Conservation (phyloP, 169 alveolate genomes). For the Besnoitia besnoiti region DNA sequence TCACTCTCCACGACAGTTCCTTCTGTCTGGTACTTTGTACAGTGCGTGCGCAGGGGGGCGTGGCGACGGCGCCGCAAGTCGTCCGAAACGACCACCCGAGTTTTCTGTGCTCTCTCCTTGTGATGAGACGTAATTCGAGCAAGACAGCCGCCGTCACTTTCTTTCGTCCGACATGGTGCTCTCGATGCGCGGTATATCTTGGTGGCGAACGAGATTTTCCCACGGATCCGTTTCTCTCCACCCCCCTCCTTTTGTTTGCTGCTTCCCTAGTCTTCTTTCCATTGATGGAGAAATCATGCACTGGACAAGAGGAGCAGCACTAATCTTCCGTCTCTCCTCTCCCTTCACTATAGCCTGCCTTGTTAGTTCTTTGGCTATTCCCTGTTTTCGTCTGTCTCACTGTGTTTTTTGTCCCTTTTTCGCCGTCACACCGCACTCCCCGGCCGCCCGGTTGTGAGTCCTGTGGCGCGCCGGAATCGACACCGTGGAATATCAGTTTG, state of each 20-base stretch:
- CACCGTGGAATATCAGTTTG: neutral
- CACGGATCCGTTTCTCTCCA: neutral
- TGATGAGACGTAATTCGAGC: neutral
- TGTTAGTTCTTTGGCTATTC: neutral
- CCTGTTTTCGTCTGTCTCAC: neutral
- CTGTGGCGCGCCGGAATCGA: neutral
- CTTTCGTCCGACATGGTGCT: neutral
- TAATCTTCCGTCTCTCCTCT: neutral
- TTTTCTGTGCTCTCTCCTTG: neutral
- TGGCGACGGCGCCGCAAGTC: neutral
- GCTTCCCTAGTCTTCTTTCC: neutral
- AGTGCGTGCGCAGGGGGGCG: conserved; percentile 17
- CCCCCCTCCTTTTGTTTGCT: neutral
- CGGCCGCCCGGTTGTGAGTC: neutral
- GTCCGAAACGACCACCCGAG: neutral
- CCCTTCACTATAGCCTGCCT: neutral
- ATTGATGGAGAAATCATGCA: neutral
- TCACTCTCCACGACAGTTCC: neutral
- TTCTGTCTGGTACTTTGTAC: neutral
- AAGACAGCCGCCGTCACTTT: neutral
- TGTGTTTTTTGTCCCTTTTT: neutral
- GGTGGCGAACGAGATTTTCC: neutral
- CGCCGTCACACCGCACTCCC: neutral
- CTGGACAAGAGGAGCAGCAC: conserved; percentile 19
- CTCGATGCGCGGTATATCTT: neutral